Conservation (phyloP, 805 yeast species). For the Ogataea dorogensis region DNA sequence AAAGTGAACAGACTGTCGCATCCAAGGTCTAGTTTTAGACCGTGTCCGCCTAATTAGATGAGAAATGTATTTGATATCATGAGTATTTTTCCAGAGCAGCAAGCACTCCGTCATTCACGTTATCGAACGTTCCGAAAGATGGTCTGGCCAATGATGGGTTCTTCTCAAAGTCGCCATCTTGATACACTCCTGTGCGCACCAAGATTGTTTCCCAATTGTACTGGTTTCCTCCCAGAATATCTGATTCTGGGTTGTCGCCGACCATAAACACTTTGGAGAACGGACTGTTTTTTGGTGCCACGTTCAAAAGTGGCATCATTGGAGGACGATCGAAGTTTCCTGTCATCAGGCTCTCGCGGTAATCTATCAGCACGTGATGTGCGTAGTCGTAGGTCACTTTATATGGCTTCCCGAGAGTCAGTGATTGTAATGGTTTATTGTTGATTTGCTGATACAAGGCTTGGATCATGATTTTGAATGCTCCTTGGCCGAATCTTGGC, state of each 20-base stretch:
- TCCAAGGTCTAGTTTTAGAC: slow-evolving; percentile 50
- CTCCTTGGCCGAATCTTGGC: slow-evolving; percentile 92
- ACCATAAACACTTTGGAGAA: slow-evolving; percentile 81
- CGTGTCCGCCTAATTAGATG: slow-evolving; percentile 12
- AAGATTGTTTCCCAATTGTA: slow-evolving; percentile 89
- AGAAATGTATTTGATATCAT: slow-evolving; percentile 14
- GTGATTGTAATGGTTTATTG: slow-evolving; percentile 44
- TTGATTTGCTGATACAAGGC: slow-evolving; percentile 45
- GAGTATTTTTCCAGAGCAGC: slow-evolving; percentile 22
- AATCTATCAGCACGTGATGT: slow-evolving; percentile 60
- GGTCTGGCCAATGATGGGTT: slow-evolving; percentile 40
- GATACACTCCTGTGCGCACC: slow-evolving; percentile 85
- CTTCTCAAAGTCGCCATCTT: slow-evolving; percentile 49
- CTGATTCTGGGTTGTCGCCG: slow-evolving; percentile 95
- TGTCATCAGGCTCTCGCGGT: slow-evolving; percentile 42
- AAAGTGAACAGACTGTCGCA: slow-evolving; percentile 80
- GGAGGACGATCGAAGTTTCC: slow-evolving; percentile 16
- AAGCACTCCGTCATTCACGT: slow-evolving; percentile 46
- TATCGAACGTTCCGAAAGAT: slow-evolving; percentile 47
- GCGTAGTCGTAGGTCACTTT: slow-evolving; percentile 81
- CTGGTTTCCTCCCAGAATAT: slow-evolving; percentile 82
- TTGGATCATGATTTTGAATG: slow-evolving; percentile 64
- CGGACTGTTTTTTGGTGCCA: slow-evolving; percentile 39
- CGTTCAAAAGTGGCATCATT: slow-evolving; percentile 46
- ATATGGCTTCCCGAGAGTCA: slow-evolving; percentile 80